Conservation (phyloP, 1,284 basidiomycete species). For the Fomitopsis schrenkii region DNA sequence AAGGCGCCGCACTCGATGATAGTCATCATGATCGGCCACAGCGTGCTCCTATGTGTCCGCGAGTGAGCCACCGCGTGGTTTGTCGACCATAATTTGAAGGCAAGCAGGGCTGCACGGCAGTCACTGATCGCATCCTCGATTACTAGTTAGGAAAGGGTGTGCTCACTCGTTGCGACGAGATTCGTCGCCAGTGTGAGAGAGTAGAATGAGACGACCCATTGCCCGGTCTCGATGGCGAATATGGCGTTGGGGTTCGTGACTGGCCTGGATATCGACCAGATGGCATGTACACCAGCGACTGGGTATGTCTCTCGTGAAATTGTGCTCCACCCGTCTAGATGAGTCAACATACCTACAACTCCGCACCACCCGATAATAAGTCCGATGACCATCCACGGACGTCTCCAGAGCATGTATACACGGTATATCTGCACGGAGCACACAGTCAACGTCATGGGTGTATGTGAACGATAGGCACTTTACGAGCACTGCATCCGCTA, state of each 20-base stretch:
- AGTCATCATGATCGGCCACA: slow-evolving; percentile 26
- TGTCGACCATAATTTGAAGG: slow-evolving; percentile 24
- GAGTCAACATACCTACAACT: slow-evolving; percentile 13
- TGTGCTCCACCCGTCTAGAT: neutral
- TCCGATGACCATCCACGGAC: slow-evolving; percentile 16
- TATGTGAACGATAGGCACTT: slow-evolving; percentile 6
- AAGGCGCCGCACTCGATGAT: slow-evolving; percentile 31
- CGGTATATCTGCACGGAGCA: slow-evolving; percentile 22
- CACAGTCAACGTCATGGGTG: neutral
- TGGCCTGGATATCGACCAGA: slow-evolving; percentile 10
- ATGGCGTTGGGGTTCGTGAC: slow-evolving; percentile 16
- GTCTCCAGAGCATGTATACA: slow-evolving; percentile 25
- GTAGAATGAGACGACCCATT: slow-evolving; percentile 30
- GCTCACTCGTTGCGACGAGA: slow-evolving; percentile 27
- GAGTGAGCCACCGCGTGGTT: slow-evolving; percentile 18
- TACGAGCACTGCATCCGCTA: slow-evolving; percentile 31
- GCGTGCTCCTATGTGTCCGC: slow-evolving; percentile 10
- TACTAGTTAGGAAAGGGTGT: neutral
- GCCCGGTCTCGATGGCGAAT: slow-evolving; percentile 17
- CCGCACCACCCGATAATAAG: slow-evolving; percentile 23
- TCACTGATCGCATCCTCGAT: neutral
- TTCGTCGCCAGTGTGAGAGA: slow-evolving; percentile 27
- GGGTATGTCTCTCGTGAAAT: no score
- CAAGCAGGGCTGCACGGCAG: slow-evolving; percentile 18
- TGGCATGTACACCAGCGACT: neutral